These are phyloP conservation scores for Metschnikowia anglica DNA, from an alignment of 805 yeast genomes.

Conservation along the genomic window DNA sequence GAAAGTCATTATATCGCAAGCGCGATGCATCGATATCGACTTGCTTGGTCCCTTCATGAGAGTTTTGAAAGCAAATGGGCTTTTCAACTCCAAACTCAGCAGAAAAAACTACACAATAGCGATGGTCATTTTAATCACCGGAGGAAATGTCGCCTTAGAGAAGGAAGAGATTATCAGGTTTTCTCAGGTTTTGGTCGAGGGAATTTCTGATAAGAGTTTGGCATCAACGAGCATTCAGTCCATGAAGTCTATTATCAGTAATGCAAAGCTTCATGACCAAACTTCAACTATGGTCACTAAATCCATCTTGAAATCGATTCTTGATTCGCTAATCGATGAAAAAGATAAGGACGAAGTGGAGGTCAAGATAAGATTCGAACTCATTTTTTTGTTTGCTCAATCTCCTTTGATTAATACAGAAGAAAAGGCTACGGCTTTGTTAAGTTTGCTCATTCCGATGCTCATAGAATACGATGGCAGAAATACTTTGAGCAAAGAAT, in stretches of 20 bases:
- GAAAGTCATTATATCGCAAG: constrained; percentile 33
- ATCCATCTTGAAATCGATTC: constrained; percentile 47
- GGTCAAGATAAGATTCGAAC: constrained; percentile 44
- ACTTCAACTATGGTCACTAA: constrained; percentile 43
- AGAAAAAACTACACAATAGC: constrained; percentile 34
- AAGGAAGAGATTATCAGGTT: constrained; percentile 26
- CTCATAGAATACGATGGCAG: constrained; percentile 32
- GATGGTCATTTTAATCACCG: constrained; percentile 34
- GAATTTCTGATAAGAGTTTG: constrained; percentile 24
- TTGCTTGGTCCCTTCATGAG: constrained; percentile 28
- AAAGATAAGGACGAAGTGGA: constrained; percentile 24
- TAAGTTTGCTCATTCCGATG: constrained; percentile 37
- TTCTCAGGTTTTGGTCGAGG: constrained; percentile 25
- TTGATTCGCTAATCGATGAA: constrained; percentile 20
- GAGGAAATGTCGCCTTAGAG: constrained; percentile 31
- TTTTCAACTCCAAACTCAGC: constrained; percentile 3
- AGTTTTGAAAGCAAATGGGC: constrained; percentile 8
- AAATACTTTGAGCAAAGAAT: constrained; percentile 27
- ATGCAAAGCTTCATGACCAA: constrained; percentile 24
- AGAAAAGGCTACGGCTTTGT: constrained; percentile 29
- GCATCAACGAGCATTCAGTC: constrained; percentile 50
- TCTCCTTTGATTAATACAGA: constrained; percentile 27
- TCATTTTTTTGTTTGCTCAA: constrained; percentile 47
- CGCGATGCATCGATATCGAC: constrained; percentile 16
- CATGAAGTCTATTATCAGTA: constrained; percentile 53